Evolutionary conservation across 2,329 filamentous ascomycete genomes (phyloP).

Genomic region (Teratosphaeria destructans): DNA sequence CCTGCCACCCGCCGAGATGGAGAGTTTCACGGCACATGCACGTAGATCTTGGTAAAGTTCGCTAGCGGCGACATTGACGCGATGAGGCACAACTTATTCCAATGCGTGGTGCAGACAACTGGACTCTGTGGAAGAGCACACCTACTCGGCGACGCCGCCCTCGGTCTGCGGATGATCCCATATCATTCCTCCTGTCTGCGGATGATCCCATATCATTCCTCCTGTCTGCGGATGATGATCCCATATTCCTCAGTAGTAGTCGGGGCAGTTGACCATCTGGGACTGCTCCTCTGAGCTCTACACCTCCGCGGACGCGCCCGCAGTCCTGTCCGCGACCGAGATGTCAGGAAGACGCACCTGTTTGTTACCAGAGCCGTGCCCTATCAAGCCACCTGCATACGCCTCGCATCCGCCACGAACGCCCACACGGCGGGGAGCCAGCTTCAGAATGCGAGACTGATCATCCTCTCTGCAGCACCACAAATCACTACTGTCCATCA

Average conservation of each 20-base stretch:
- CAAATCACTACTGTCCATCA: not conserved
- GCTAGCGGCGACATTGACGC: slow-evolving; percentile 1
- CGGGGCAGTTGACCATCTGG: not conserved
- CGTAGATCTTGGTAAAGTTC: slow-evolving; percentile 17
- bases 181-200: too few relatives aligned
- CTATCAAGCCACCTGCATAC: slow-evolving; percentile 19
- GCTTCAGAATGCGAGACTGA: not conserved
- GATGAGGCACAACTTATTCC: not conserved
- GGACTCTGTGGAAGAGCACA: not conserved
- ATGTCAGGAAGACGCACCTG: slow-evolving; percentile 11
- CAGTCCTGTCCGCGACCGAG: slow-evolving; percentile 4
- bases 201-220: not conserved
- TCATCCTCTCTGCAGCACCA: not conserved
- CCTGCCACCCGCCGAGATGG: slow-evolving; percentile 18
- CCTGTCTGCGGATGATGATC: too few relatives aligned
- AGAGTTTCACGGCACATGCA: slow-evolving; percentile 15
- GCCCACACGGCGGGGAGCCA: slow-evolving; percentile 1
- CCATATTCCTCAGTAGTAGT: not conserved
- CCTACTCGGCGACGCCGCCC: not conserved
- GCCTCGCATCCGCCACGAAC: slow-evolving; percentile 19
- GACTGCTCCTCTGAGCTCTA: not conserved
- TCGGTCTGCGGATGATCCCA: not conserved
- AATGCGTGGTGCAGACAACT: not conserved
- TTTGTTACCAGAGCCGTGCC: slow-evolving; percentile 7
- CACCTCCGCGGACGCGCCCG: not conserved